Percentiles rank a stretch among this genome's conserved stretches.
These are phyloP conservation scores for Aegilops umbellulata DNA, from an alignment of 176 grass and related monocot genomes.

Conservation along the genomic window DNA sequence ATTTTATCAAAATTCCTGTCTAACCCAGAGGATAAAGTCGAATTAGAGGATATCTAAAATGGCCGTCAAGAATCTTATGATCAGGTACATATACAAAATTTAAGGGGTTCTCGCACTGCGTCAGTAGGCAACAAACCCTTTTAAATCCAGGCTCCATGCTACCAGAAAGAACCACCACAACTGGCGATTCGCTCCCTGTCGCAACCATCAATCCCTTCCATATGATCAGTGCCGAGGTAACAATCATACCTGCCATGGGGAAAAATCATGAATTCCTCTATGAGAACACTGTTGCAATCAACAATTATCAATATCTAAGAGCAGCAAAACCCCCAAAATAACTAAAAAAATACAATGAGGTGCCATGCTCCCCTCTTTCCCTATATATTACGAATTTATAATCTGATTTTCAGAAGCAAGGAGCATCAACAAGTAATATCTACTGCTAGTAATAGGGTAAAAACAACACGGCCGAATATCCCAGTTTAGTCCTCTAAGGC, in stretches of 20 bases:
- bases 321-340: neutral
- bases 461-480: neutral
- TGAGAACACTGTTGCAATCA: neutral
- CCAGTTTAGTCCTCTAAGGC: neutral
- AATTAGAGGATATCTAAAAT: neutral
- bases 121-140: constrained; percentile 43
- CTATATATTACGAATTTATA: neutral
- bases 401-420: neutral
- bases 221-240: constrained; percentile 64
- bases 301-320: neutral
- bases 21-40: neutral
- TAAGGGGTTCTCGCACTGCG: neutral
- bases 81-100: neutral
- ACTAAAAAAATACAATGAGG: neutral
- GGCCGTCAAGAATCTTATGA: neutral
- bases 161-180: constrained; percentile 72
- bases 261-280: neutral
- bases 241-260: constrained; percentile 66
- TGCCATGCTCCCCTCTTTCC: neutral
- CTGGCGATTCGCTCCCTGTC: constrained; percentile 65
- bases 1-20: neutral
- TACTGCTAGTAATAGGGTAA: neutral
- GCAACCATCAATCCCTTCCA: constrained; percentile 68
- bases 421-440: neutral
- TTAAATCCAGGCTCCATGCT: constrained; percentile 83